Base-by-base conservation (phyloP, 345 rosid species). In the Laguncularia racemosa region DNA sequence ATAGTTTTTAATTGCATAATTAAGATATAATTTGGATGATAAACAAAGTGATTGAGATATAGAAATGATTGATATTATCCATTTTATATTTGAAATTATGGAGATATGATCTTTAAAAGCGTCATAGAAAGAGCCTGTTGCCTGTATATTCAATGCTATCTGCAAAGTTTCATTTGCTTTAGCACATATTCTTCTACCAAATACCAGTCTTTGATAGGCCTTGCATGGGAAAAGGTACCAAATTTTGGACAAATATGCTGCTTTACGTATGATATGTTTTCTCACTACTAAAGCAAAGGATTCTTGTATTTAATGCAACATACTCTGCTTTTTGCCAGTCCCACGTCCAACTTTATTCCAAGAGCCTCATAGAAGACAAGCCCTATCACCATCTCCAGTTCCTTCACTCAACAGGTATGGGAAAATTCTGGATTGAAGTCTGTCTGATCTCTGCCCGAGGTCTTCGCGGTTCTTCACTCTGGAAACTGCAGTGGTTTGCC, bases 401-500 rank as follows among this genome's bases (percentile, higher is more conserved):
- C 55, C 54, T 59, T 26, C 46, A 2, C 46, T 26, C 28, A 14
- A 47, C 19, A 10, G 45, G 23, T 33, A 91, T 88, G 96, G 93
- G 89, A 10, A 86, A 86, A 69, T 77, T 80, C 40, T 75, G 77
- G 58, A 63, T 92, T 10, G 96, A 92, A 64, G 81, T 81, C 38
- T 76, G 86, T 60, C 53, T 89, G 52, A 72, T 89, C 15, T 89
- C 97, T 63, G 95, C 93, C 18, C 73, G 91, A 19, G 96, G 95
- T 15, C 89, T 92, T 14, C 73, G 80, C 16, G 80, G 80, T 15
- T 77, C 86, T 1, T 80, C 88, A 0, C 73, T 83, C 20, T 84
- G 88, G 84, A 92, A 86, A 79, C 84, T 78, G 52, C 98, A 92
- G 40, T 92, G 96, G 96, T 86, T 77, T 65, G 95, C 95, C 0